These are phyloP conservation scores for Thielaviopsis musarum DNA, from an alignment of 2,329 filamentous ascomycete species.

Conservation along the genomic window DNA sequence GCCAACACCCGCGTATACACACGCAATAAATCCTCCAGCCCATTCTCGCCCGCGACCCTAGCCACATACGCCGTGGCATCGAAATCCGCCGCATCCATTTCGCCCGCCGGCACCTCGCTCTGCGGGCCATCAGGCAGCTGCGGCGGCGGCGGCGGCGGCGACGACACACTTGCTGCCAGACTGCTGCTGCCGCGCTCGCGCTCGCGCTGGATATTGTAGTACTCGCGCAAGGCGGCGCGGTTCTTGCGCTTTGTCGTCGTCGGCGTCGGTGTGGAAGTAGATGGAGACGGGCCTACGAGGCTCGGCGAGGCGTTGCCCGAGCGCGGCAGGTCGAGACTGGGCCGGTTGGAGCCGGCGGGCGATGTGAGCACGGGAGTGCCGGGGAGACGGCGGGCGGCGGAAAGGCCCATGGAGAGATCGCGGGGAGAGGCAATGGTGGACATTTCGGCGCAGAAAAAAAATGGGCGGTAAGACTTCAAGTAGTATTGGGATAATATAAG, in stretches of 20 bases:
- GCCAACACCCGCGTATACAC: slow-evolving; percentile 55
- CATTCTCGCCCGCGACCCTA: slow-evolving; percentile 41
- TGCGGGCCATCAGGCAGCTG: slow-evolving; percentile 15
- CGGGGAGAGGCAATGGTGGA: slow-evolving; percentile 49
- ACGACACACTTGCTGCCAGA: slow-evolving; percentile 23
- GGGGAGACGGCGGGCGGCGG: slow-evolving; percentile 32
- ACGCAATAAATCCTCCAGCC: slow-evolving; percentile 50
- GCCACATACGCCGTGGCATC: slow-evolving; percentile 53
- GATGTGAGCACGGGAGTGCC: slow-evolving; percentile 24
- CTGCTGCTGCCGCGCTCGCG: slow-evolving; percentile 11
- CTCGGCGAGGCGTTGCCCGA: slow-evolving; percentile 40
- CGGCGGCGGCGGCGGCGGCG: slow-evolving; percentile 16
- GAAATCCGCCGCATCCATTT: slow-evolving; percentile 61
- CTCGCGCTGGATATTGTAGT: slow-evolving; percentile 57
- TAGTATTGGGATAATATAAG: not conserved
- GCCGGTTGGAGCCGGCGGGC: slow-evolving; percentile 58
- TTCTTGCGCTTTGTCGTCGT: slow-evolving; percentile 41
- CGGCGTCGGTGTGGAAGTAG: slow-evolving; percentile 17
- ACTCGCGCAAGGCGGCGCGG: slow-evolving; percentile 76
- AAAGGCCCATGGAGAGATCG: slow-evolving; percentile 31
- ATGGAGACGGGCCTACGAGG: slow-evolving; percentile 12
- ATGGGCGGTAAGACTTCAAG: too few relatives aligned
- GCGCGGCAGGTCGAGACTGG: slow-evolving; percentile 50
- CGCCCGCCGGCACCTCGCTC: slow-evolving; percentile 45
- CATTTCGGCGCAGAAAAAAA: slow-evolving; percentile 24